phyloP scores from a whole-genome alignment of 331 rosid species.

The Rhamnella rubrinervis region DNA sequence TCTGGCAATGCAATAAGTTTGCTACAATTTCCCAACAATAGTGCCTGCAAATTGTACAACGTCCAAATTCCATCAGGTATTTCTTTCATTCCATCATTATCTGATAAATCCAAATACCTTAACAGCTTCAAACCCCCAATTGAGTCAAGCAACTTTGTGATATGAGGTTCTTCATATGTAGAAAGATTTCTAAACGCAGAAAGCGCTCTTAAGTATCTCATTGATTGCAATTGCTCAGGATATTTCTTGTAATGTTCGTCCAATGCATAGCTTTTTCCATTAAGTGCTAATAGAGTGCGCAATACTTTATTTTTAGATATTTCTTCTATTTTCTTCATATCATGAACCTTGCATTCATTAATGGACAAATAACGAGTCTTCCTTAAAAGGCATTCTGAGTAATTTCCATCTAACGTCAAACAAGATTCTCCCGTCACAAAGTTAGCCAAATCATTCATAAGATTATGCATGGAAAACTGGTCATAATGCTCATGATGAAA shows the following conservation, averaged over 20 bases:
- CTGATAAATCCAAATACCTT: not conserved
- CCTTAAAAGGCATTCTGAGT: not conserved
- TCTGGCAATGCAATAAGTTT: not conserved
- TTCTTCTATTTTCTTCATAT: not conserved
- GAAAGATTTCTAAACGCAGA: not conserved
- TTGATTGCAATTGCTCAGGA: not conserved
- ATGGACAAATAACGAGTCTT: conserved; percentile 29
- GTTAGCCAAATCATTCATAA: conserved; percentile 29
- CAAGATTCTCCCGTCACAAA: conserved; percentile 17
- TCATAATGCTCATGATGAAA: not conserved
- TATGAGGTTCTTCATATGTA: not conserved
- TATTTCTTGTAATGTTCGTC: too few relatives aligned
- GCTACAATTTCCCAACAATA: not conserved
- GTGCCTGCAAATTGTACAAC: not conserved
- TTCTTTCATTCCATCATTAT: rapidly evolving
- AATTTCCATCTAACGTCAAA: not conserved
- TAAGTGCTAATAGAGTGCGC: conserved; percentile 5
- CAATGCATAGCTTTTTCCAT: too few relatives aligned
- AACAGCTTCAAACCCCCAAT: not conserved
- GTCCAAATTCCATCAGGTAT: not conserved
- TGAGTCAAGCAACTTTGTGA: not conserved
- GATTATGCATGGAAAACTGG: conserved; percentile 17
- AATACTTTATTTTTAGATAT: conserved; percentile 8
- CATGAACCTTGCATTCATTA: not conserved
- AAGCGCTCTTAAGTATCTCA: conserved; percentile 2